phyloP scores from a whole-genome alignment of 1,284 basidiomycete genomes.

The Mycosarcoma mackinlayi region DNA sequence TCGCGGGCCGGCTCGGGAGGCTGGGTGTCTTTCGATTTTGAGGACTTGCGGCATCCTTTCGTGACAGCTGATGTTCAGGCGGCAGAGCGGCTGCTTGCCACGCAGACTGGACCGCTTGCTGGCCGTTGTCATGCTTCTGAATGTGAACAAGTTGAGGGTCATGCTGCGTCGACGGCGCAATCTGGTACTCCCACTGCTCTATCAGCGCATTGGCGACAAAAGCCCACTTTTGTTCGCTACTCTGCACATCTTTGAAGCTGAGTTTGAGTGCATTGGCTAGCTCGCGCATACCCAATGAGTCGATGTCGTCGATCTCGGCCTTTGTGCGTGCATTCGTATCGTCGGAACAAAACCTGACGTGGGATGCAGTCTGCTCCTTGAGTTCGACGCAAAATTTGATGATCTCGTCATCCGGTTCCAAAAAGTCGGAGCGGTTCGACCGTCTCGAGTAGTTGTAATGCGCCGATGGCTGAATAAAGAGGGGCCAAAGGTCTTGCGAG shows the following conservation, averaged over 20 bases:
- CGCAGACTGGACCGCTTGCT: neutral
- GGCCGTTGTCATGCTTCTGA: neutral
- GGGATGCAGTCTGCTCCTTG: slow-evolving; percentile 14
- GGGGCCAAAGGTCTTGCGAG: slow-evolving; percentile 27
- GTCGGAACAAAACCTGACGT: slow-evolving; percentile 43
- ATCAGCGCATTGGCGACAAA: slow-evolving; percentile 34
- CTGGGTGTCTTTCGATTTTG: too few species aligned
- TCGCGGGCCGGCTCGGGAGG: too few species aligned
- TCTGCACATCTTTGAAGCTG: slow-evolving; percentile 19
- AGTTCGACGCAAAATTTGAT: slow-evolving; percentile 41
- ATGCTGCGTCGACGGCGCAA: slow-evolving; percentile 2
- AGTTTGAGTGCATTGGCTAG: slow-evolving; percentile 21
- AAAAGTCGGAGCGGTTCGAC: neutral
- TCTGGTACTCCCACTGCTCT: slow-evolving; percentile 49
- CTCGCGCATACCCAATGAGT: slow-evolving; percentile 40
- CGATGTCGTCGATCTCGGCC: slow-evolving; percentile 40
- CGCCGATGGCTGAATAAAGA: slow-evolving; percentile 28
- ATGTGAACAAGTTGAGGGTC: neutral
- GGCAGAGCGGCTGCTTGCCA: neutral
- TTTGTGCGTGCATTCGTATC: slow-evolving; percentile 51
- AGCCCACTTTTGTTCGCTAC: slow-evolving; percentile 23
- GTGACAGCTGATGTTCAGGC: neutral
- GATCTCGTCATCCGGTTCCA: slow-evolving; percentile 42
- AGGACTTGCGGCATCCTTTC: neutral
- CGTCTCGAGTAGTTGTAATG: slow-evolving; percentile 21